These are phyloP conservation scores for Lipomyces yamadae DNA, from an alignment of 805 yeast genomes.

Conservation along the genomic window DNA sequence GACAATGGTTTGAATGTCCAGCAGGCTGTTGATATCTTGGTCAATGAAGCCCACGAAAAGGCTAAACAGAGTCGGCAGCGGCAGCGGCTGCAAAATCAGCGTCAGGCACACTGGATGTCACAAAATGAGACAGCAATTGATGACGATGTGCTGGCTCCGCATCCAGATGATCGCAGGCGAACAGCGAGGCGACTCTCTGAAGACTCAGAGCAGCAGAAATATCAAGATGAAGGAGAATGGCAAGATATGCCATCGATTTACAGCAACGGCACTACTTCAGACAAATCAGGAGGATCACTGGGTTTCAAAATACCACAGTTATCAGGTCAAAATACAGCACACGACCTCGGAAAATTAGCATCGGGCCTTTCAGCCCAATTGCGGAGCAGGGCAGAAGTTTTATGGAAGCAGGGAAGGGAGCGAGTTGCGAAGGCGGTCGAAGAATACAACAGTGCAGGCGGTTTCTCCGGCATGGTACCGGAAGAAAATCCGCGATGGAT, in stretches of 20 bases:
- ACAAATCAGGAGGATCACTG: neutral
- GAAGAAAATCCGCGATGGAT: slow-evolving; percentile 34
- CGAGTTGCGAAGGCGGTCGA: slow-evolving; percentile 67
- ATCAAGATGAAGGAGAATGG: slow-evolving; percentile 24
- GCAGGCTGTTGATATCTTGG: slow-evolving; percentile 67
- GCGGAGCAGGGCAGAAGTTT: slow-evolving; percentile 61
- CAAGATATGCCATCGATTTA: slow-evolving; percentile 32
- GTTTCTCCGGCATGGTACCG: slow-evolving; percentile 7
- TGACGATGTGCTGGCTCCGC: slow-evolving; percentile 16
- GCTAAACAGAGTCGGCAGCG: slow-evolving; percentile 37
- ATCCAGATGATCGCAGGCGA: slow-evolving; percentile 10
- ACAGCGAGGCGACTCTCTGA: neutral
- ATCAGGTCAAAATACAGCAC: slow-evolving; percentile 22
- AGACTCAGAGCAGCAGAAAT: neutral
- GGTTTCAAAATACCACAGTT: slow-evolving; percentile 15
- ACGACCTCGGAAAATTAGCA: slow-evolving; percentile 36
- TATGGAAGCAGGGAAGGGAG: slow-evolving; percentile 63
- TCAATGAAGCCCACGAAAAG: slow-evolving; percentile 61
- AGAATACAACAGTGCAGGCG: slow-evolving; percentile 48
- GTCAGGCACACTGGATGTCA: neutral
- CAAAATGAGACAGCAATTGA: neutral
- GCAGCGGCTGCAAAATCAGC: slow-evolving; percentile 5
- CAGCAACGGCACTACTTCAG: slow-evolving; percentile 20
- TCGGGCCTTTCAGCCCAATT: slow-evolving; percentile 59
- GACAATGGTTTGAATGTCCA: slow-evolving; percentile 61